Percentiles rank a stretch among this genome's conserved stretches.
Evolutionary conservation across 1,284 basidiomycete species (phyloP).

Genomic region (Tylopilus orsonianus): DNA sequence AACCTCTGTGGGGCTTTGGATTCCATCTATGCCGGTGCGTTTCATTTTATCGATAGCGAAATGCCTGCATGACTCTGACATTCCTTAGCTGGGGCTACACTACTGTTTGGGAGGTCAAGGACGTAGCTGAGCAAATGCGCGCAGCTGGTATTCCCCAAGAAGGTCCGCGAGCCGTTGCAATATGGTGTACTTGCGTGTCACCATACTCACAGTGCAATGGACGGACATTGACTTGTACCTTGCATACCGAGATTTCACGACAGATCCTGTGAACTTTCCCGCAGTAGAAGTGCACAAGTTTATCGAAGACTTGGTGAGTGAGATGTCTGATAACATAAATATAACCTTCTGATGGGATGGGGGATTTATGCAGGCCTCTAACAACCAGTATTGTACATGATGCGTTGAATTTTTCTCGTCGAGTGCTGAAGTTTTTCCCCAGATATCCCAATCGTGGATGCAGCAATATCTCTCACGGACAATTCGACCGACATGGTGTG

Average conservation of each 20-base stretch:
- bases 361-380: no score
- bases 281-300: conserved; percentile 59
- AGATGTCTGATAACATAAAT: no score
- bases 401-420: no score
- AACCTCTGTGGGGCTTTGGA: conserved; percentile 69
- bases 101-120: conserved; percentile 46
- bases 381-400: no score
- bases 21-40: conserved; percentile 66
- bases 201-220: not conserved
- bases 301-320: conserved; percentile 61
- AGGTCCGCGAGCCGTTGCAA: conserved; percentile 36
- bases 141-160: conserved; percentile 65
- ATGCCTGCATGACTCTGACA: not conserved
- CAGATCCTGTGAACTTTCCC: conserved; percentile 65
- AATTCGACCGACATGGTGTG: conserved; percentile 45
- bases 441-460: conserved; percentile 49
- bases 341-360: no score
- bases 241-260: conserved; percentile 65
- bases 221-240: conserved; percentile 77
- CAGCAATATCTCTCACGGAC: conserved; percentile 35
- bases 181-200: not conserved
- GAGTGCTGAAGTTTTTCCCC: no score
- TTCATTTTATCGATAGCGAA: no score
- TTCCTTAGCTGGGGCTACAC: conserved; percentile 45
- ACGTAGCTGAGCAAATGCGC: conserved; percentile 60